phyloP scores from a whole-genome alignment of 2,329 filamentous ascomycete genomes.

The Drechslerella coelobrocha region DNA sequence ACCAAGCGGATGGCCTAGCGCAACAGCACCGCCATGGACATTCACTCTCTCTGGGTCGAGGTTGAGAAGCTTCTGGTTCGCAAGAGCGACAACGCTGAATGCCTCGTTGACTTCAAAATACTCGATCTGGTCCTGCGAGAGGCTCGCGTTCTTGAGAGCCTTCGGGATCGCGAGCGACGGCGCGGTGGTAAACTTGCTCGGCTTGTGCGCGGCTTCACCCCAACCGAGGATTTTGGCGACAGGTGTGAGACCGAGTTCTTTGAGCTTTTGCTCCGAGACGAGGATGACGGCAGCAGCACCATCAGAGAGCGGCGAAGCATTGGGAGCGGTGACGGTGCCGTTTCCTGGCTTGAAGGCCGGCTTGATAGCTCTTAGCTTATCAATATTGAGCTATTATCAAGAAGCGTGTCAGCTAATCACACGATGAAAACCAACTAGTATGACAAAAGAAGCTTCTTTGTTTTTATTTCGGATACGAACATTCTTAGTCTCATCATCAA shows the following conservation, averaged over 20 bases:
- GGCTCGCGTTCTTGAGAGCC: slow-evolving; percentile 90
- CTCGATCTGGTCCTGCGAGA: slow-evolving; percentile 79
- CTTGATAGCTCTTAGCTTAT: slow-evolving; percentile 84
- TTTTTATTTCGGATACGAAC: slow-evolving; percentile 59
- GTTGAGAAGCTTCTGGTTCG: slow-evolving; percentile 90
- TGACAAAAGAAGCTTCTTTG: too few relatives aligned
- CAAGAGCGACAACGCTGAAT: slow-evolving; percentile 93
- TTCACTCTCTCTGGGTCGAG: slow-evolving; percentile 88
- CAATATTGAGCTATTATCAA: slow-evolving; percentile 68
- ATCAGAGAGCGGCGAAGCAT: slow-evolving; percentile 95
- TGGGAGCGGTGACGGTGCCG: slow-evolving; percentile 93
- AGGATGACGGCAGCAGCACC: slow-evolving; percentile 91
- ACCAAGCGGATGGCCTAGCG: slow-evolving; percentile 92
- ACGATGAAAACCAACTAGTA: too few relatives aligned
- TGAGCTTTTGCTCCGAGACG: slow-evolving; percentile 90
- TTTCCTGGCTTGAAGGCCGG: slow-evolving; percentile 79
- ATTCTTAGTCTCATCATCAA: slow-evolving; percentile 97
- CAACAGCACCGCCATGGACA: slow-evolving; percentile 91
- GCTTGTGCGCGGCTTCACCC: slow-evolving; percentile 90
- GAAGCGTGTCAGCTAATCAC: slow-evolving; percentile 35
- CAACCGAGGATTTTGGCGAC: slow-evolving; percentile 96
- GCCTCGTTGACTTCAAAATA: slow-evolving; percentile 99
- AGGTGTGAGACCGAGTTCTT: slow-evolving; percentile 88
- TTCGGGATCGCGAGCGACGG: slow-evolving; percentile 95
- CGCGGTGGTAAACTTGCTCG: slow-evolving; percentile 93